phyloP scores from a whole-genome alignment of 202 grass and related monocot genomes.

The Tripidium arundinaceum region DNA sequence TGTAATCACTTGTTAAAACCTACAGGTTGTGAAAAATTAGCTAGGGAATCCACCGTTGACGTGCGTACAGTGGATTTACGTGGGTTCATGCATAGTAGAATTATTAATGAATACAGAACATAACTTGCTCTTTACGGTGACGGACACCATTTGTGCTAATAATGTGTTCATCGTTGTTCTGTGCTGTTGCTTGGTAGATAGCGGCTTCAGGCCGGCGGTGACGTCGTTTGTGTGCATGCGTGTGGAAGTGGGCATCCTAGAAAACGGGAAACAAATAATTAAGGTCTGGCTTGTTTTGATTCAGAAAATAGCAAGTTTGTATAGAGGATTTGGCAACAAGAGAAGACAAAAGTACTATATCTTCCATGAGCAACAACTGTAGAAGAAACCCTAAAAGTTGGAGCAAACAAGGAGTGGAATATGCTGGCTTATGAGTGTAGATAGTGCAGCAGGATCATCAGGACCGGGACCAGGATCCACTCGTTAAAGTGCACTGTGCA shows the following conservation, averaged over 20 bases:
- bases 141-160: not conserved
- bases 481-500: not conserved
- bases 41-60: not conserved
- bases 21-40: no score
- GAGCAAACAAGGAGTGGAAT: not conserved
- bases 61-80: not conserved
- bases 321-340: not conserved
- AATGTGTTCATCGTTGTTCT: not conserved
- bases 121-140: no score
- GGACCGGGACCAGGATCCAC: constrained; percentile 11
- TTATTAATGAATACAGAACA: not conserved
- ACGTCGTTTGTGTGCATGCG: no score
- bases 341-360: not conserved
- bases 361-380: not conserved
- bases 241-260: not conserved
- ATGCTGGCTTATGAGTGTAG: not conserved
- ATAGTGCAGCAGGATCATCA: not conserved
- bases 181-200: not conserved
- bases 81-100: not conserved
- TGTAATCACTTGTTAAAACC: no score
- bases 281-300: not conserved
- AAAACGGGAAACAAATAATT: not conserved
- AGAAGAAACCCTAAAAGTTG: not conserved
- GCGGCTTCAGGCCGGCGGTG: not conserved
- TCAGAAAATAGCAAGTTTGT: not conserved